A percentile compares a stretch with the other conserved stretches of the same genome.
Conservation (phyloP, 2,329 filamentous ascomycete species). For the Aspergillus ochraceoroseus region DNA sequence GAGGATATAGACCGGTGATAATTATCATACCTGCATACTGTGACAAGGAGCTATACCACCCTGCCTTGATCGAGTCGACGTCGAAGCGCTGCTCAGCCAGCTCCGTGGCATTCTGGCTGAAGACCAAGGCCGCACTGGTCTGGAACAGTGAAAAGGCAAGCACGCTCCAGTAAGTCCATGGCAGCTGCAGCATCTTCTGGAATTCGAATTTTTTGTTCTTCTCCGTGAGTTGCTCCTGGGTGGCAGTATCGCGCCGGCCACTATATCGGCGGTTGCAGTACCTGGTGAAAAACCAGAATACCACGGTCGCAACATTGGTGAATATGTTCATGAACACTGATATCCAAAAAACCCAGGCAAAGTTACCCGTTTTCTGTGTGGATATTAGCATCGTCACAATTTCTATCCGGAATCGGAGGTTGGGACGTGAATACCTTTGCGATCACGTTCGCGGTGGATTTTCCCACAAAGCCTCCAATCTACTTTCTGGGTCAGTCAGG, state of each 20-base stretch:
- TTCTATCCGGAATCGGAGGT: background rate
- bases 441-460: constrained; percentile 57
- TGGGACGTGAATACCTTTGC: constrained; percentile 41
- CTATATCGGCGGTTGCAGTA: constrained; percentile 49
- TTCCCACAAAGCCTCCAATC: constrained; percentile 58
- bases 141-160: constrained; percentile 55
- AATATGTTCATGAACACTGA: constrained; percentile 63
- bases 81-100: constrained; percentile 57
- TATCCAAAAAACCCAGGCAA: constrained; percentile 60
- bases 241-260: constrained; percentile 51
- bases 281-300: constrained; percentile 55
- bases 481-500: constrained; percentile 6
- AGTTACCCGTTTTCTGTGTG: constrained; percentile 51
- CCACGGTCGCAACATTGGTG: constrained; percentile 52
- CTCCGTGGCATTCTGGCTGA: constrained; percentile 56
- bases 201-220: constrained; percentile 56
- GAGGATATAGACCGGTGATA: background rate
- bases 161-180: constrained; percentile 58
- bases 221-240: constrained; percentile 56
- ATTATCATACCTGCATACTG: constrained; percentile 47
- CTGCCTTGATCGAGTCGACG: constrained; percentile 51
- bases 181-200: constrained; percentile 52
- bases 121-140: constrained; percentile 53
- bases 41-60: constrained; percentile 56
- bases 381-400: constrained; percentile 2